Conservation (phyloP, 2,329 filamentous ascomycete genomes). For the Lizonia empirigonia region DNA sequence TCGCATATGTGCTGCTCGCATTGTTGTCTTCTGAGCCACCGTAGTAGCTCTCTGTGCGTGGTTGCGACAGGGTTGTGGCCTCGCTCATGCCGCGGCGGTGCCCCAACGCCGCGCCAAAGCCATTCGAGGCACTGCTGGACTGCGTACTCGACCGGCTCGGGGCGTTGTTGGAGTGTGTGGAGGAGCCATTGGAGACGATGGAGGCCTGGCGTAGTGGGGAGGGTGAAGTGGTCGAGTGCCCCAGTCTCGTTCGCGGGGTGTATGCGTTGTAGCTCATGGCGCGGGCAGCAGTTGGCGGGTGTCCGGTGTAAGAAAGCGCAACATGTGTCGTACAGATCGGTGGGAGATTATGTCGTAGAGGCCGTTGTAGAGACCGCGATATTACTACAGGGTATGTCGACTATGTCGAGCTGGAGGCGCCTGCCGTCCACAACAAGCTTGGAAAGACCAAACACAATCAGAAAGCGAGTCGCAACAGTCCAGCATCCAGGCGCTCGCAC, state of each 20-base stretch:
- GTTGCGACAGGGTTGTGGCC: slow-evolving; percentile 61
- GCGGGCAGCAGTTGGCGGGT: slow-evolving; percentile 16
- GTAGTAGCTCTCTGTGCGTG: slow-evolving; percentile 56
- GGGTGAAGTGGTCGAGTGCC: slow-evolving; percentile 49
- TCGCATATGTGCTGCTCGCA: slow-evolving; percentile 71
- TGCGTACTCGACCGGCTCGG: slow-evolving; percentile 70
- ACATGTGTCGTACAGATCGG: slow-evolving; percentile 40
- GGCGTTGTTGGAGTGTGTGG: slow-evolving; percentile 66
- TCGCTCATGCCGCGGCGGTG: slow-evolving; percentile 82
- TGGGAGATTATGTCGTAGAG: slow-evolving; percentile 21
- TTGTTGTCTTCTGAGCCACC: slow-evolving; percentile 48
- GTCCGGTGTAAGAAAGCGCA: slow-evolving; percentile 19
- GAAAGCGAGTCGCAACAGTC: slow-evolving; percentile 25
- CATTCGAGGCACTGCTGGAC: slow-evolving; percentile 73
- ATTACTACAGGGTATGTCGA: slow-evolving; percentile 26
- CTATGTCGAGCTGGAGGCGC: slow-evolving; percentile 31
- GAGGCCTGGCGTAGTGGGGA: slow-evolving; percentile 66
- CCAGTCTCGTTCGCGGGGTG: slow-evolving; percentile 47
- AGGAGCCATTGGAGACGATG: slow-evolving; percentile 73
- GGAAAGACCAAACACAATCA: slow-evolving; percentile 19
- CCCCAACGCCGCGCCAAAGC: slow-evolving; percentile 53
- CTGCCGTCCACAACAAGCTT: slow-evolving; percentile 31
- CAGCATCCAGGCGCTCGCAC: slow-evolving; percentile 29
- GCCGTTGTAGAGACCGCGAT: slow-evolving; percentile 39
- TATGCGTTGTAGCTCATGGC: slow-evolving; percentile 47